A percentile compares a stretch with the other conserved stretches of the same genome.
These are phyloP conservation scores for Anethum foeniculum DNA, from an alignment of 140 eudicot species.

Conservation along the genomic window DNA sequence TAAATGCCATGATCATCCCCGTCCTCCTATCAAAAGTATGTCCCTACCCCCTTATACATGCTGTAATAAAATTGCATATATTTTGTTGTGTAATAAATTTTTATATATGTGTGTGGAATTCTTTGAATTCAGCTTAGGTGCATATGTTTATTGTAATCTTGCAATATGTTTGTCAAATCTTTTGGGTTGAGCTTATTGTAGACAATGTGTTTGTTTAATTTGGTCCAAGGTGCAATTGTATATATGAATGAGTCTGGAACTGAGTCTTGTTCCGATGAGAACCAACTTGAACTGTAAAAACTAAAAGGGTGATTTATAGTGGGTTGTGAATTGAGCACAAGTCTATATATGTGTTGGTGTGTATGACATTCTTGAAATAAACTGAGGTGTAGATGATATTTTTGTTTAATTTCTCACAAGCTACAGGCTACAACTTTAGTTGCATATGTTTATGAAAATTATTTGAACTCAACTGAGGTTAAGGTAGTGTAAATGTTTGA, in stretches of 20 bases:
- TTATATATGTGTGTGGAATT: background rate
- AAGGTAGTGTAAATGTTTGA: background rate
- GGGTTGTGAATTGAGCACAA: background rate
- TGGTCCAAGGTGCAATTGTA: background rate
- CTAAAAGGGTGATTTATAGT: background rate
- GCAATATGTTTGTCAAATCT: background rate
- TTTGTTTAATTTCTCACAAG: background rate
- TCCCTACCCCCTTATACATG: too few species aligned
- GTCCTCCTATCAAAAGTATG: constrained; percentile 43
- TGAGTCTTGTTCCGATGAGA: background rate
- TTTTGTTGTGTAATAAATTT: background rate
- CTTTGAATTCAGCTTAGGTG: background rate
- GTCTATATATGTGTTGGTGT: background rate
- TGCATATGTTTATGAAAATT: background rate
- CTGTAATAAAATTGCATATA: too few species aligned
- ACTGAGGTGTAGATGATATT: background rate
- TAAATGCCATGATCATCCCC: constrained; percentile 42
- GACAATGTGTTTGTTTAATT: background rate
- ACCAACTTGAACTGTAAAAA: background rate
- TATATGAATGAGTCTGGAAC: background rate
- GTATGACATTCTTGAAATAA: background rate
- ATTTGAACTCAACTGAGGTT: background rate
- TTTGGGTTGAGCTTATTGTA: background rate
- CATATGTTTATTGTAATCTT: too few species aligned
- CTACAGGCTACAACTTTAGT: background rate